These are phyloP conservation scores for Setaria italica DNA, from an alignment of 202 grass and related monocot genomes.

Conservation along the genomic window DNA sequence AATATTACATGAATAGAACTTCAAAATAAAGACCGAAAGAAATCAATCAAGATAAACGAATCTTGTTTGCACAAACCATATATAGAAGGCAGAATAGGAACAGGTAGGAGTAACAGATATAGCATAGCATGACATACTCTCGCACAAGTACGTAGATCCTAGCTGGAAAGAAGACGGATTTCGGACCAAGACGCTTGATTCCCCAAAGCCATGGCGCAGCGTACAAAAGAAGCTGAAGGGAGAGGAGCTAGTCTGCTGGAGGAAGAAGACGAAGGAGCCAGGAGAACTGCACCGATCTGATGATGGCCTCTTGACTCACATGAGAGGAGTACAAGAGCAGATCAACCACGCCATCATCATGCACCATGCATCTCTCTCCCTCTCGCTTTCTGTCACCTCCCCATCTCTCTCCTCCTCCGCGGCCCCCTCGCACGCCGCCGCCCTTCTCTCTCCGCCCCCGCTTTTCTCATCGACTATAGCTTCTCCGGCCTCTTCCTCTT, in stretches of 20 bases:
- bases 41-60: constrained; percentile 9
- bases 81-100: constrained; percentile 13
- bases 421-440: constrained; percentile 13
- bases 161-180: constrained; percentile 48
- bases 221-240: constrained; percentile 38
- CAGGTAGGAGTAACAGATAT: constrained; percentile 38
- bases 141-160: constrained; percentile 45
- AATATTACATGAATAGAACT: constrained; percentile 35
- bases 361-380: constrained; percentile 30
- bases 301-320: constrained; percentile 53
- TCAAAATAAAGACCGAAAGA: constrained; percentile 7
- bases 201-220: constrained; percentile 57
- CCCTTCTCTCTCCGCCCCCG: constrained; percentile 7
- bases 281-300: constrained; percentile 49
- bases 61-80: constrained; percentile 29
- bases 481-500: constrained; percentile 43
- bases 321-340: constrained; percentile 25
- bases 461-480: constrained; percentile 46
- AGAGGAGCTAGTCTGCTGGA: neutral
- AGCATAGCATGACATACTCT: constrained; percentile 54
- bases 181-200: constrained; percentile 78
- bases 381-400: constrained; percentile 39
- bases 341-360: constrained; percentile 46
- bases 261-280: constrained; percentile 28
- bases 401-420: constrained; percentile 6